A percentile compares a stretch with the other conserved stretches of the same genome.
phyloP scores from a whole-genome alignment of 23 red algal genomes.

The Cyanidioschyzon merolae region DNA sequence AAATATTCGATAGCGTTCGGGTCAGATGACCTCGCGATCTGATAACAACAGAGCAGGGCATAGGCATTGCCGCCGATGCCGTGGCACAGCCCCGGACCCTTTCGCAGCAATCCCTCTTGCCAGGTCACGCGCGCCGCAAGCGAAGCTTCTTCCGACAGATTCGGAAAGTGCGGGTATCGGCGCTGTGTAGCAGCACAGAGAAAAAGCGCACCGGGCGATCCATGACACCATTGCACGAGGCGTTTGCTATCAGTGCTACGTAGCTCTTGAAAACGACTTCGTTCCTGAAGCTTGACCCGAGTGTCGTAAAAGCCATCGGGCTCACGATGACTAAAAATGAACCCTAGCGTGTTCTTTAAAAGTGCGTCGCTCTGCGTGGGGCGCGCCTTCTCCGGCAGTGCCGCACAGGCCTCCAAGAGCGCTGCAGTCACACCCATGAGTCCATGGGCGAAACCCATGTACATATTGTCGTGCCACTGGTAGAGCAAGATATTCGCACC shows the following conservation, averaged over 20 bases:
- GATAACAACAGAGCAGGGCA: background rate
- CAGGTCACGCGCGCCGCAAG: background rate
- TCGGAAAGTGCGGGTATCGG: background rate
- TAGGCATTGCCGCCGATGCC: conserved; percentile 15
- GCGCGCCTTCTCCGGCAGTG: background rate
- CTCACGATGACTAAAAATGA: background rate
- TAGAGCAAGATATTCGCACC: background rate
- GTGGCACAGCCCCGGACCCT: conserved; percentile 6
- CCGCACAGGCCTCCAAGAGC: background rate
- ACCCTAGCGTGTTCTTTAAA: background rate
- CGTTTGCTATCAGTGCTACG: background rate
- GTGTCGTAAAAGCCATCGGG: background rate
- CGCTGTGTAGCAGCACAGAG: background rate
- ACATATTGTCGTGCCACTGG: conserved; percentile 6
- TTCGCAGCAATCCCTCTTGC: conserved; percentile 3
- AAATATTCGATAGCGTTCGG: background rate
- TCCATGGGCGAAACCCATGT: conserved; percentile 7
- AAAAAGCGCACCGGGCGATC: conserved; percentile 1
- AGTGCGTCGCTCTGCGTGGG: background rate
- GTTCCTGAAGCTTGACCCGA: background rate
- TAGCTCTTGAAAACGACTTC: background rate
- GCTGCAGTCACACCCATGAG: background rate
- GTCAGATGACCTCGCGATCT: background rate
- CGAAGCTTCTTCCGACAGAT: background rate
- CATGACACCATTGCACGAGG: conserved; percentile 14